A percentile compares a stretch with the other conserved stretches of the same genome.
Conservation (phyloP, 2,329 filamentous ascomycete species). For the Aspergillus spinulosporus region DNA sequence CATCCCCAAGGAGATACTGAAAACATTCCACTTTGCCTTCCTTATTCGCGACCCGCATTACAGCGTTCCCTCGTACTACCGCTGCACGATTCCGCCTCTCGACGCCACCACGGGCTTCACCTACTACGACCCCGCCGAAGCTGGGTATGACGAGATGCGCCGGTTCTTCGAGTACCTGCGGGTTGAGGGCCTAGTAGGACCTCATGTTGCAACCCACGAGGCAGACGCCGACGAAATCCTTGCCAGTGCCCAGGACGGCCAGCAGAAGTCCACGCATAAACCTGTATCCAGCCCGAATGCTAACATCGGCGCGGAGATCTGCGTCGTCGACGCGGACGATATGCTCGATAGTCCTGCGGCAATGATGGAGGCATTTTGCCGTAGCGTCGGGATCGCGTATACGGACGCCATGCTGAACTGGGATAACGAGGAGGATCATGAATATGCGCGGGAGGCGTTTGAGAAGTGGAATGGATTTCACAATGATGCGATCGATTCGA, state of each 20-base stretch:
- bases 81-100: slow-evolving; percentile 88
- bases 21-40: slow-evolving; percentile 90
- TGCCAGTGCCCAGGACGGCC: slow-evolving; percentile 17
- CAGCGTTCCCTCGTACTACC: slow-evolving; percentile 90
- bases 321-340: slow-evolving; percentile 91
- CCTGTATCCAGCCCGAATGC: slow-evolving; percentile 21
- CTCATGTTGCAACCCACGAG: slow-evolving; percentile 55
- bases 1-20: slow-evolving; percentile 70
- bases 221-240: slow-evolving; percentile 32
- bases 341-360: slow-evolving; percentile 79
- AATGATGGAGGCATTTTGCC: slow-evolving; percentile 77
- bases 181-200: slow-evolving; percentile 68
- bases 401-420: slow-evolving; percentile 77
- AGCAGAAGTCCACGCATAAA: slow-evolving; percentile 17
- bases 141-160: slow-evolving; percentile 86
- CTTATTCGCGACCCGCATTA: slow-evolving; percentile 93
- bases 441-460: slow-evolving; percentile 70
- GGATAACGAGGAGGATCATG: slow-evolving; percentile 72
- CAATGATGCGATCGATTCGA: slow-evolving; percentile 86
- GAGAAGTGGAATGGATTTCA: slow-evolving; percentile 98
- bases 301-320: slow-evolving; percentile 60
- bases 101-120: slow-evolving; percentile 79
- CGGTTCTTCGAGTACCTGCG: slow-evolving; percentile 83
- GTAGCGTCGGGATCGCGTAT: slow-evolving; percentile 76
- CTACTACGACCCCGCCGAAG: slow-evolving; percentile 82